These are phyloP conservation scores for Domatiomyces globalis DNA, from an alignment of 2,329 filamentous ascomycete genomes.

Conservation along the genomic window DNA sequence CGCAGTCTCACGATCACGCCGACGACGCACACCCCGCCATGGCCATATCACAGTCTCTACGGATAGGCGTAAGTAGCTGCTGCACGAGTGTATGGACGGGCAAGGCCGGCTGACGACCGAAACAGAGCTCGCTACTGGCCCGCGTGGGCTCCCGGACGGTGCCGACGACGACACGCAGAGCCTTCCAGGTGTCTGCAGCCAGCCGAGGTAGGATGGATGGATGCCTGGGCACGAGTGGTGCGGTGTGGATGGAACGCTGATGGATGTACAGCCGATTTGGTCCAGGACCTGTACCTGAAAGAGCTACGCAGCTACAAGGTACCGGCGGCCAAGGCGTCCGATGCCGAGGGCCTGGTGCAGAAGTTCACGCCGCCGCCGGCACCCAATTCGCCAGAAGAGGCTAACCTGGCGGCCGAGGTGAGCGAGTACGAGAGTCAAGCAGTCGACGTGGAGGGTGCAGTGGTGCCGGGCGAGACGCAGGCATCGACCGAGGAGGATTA, in stretches of 20 bases:
- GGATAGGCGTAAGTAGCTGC: constrained; percentile 40
- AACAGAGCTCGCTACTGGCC: constrained; percentile 46
- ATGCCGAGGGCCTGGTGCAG: constrained; percentile 81
- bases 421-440: constrained; percentile 88
- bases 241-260: background rate
- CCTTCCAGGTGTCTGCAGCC: background rate
- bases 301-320: constrained; percentile 95
- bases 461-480: constrained; percentile 43
- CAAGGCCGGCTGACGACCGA: constrained; percentile 17
- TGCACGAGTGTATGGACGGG: constrained; percentile 1
- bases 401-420: constrained; percentile 79
- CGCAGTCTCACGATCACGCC: background rate
- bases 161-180: background rate
- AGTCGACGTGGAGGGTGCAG: constrained; percentile 86
- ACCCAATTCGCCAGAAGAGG: constrained; percentile 81
- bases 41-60: constrained; percentile 43
- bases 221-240: constrained; percentile 35
- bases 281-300: constrained; percentile 94
- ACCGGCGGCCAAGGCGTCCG: constrained; percentile 65
- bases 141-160: constrained; percentile 32
- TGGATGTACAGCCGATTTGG: constrained; percentile 62
- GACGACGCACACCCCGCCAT: constrained; percentile 10
- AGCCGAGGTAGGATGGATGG: background rate
- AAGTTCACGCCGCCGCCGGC: constrained; percentile 68
- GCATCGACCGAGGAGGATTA: constrained; percentile 55